Evolutionary conservation across 768 basidiomycete genomes (phyloP), one percentile per base, ranked within the genome.

Genomic region (Lactifluus rugatus): DNA sequence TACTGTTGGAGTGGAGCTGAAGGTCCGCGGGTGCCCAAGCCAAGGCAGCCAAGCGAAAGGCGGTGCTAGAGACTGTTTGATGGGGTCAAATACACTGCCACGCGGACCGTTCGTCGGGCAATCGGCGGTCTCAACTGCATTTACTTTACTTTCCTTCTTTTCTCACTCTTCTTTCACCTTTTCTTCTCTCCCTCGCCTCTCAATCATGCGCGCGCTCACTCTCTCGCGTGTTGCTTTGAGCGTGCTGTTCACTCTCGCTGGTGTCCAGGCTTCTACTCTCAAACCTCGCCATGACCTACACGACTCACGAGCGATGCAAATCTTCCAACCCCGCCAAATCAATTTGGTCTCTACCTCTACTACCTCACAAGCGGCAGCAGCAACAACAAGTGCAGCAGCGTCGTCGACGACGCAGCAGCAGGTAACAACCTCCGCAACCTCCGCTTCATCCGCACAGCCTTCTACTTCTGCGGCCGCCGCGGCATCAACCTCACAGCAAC

Each of bases 231-330:
- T 61, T 19, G 37, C 36, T 52, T 62, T 74, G 31, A 50, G 72
- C 28, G 49, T 75, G 23, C 64, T 69, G 31, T 48, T 66, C 36
- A 55, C 66, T 6, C 64, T 68, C 25, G 68, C 67, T 32, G 67
- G 65, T 44, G 39, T 69, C 41, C 56, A 72, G 16, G 59, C 69
- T 52, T 68, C 65, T 37, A 62, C 63, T 16, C 52, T 65, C 47
- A 67, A 63, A 45, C 70, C 62, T 56, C 68, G 37, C 25, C 47
- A 63, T 28, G 59, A 65, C 36, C 59, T 68, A 31, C 51, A 60
- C 47, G 57, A 50, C 9, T 23, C 53, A 49, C n/a, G 11, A 28
- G 25, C 21, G n/a, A 36, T 31, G 34, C 28, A 36, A 45, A 25
- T 13, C 59, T 42, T 39, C 39, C 17, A 25, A 21, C 61, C 49